These are phyloP conservation scores for Claviceps sp. DNA, from an alignment of 2,329 filamentous ascomycete species.

Conservation along the genomic window DNA sequence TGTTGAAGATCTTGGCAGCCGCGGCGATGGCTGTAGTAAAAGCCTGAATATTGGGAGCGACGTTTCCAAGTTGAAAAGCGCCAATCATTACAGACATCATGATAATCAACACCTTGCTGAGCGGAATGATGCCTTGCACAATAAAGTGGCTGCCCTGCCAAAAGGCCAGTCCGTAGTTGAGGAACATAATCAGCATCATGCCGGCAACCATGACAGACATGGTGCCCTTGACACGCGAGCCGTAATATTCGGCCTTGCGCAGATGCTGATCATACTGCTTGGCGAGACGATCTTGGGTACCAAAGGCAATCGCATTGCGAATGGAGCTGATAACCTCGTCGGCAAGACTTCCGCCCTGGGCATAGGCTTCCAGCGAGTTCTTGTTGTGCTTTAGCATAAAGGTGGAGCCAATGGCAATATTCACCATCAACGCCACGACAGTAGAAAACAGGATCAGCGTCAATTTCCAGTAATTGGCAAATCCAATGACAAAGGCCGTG, in stretches of 20 bases:
- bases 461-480: conserved; percentile 84
- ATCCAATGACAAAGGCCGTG: conserved; percentile 80
- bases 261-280: conserved; percentile 72
- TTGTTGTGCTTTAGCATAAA: conserved; percentile 77
- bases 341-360: conserved; percentile 71
- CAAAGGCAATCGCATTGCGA: conserved; percentile 83
- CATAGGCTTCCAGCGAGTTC: conserved; percentile 64
- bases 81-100: conserved; percentile 87
- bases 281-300: conserved; percentile 84
- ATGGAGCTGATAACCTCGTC: conserved; percentile 93
- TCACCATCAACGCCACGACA: conserved; percentile 62
- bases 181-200: conserved; percentile 73
- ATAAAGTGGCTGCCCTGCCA: conserved; percentile 76
- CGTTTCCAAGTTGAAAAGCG: conserved; percentile 78
- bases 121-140: conserved; percentile 46
- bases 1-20: conserved; percentile 82
- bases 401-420: conserved; percentile 59
- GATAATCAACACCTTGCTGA: conserved; percentile 68
- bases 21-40: conserved; percentile 76
- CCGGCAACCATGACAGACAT: conserved; percentile 67
- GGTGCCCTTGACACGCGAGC: conserved; percentile 59
- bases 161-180: conserved; percentile 79
- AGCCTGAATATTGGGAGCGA: conserved; percentile 73
- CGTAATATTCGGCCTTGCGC: conserved; percentile 57
- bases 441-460: conserved; percentile 77